Base-by-base conservation (phyloP, 1,284 basidiomycete species). In the Pterulicium gracile region DNA sequence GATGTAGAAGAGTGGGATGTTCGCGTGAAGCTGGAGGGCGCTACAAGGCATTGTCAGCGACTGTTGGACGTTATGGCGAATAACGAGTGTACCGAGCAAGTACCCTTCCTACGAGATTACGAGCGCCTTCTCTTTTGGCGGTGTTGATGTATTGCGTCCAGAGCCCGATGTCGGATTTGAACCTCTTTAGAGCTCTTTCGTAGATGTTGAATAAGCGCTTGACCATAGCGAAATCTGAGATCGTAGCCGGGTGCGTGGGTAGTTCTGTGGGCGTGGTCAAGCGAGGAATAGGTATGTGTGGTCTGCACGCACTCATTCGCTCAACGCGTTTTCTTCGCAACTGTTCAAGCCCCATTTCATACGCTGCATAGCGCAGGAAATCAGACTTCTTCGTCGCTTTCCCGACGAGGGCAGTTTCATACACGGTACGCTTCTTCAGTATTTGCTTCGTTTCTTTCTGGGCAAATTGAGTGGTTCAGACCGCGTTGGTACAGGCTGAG, bases 71-170 rank as follows among this genome's bases (percentile, higher is more conserved):
- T n/a, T n/a, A n/a, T n/a, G n/a, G n/a, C n/a, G n/a, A n/a, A n/a
- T n/a, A n/a, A n/a, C n/a, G n/a, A 14, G 56, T 75, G 47, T 56
- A 86, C 82, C 82, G 77, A 43, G 85, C 87, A 46, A 75, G 84
- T 56, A 89, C 77, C 24, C 81, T 70, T 3, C 86, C 84, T 2
- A 91, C 87, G 10, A 95, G 72, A 47, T 87, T 81, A 12, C 79
- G 72, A 54, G 93, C 92, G 3, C 83, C 79, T 59, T 88, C 80
- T 41, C 77, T 75, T 60, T 88, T 83, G 1, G 91, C 91, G 27
- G 89, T 76, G 50, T 87, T 74, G 49, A 95, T 80, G 58, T 96
- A 96, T 50, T 91, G 82, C 44, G 88, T 68, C 93, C 93, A 97
- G 1, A 93, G 72, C 1, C 75, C 81, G 3, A 95, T 72, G 57